Percentiles rank a stretch among this genome's conserved stretches.
These are phyloP conservation scores for Viola odorata DNA, from an alignment of 345 rosid species.

Conservation along the genomic window DNA sequence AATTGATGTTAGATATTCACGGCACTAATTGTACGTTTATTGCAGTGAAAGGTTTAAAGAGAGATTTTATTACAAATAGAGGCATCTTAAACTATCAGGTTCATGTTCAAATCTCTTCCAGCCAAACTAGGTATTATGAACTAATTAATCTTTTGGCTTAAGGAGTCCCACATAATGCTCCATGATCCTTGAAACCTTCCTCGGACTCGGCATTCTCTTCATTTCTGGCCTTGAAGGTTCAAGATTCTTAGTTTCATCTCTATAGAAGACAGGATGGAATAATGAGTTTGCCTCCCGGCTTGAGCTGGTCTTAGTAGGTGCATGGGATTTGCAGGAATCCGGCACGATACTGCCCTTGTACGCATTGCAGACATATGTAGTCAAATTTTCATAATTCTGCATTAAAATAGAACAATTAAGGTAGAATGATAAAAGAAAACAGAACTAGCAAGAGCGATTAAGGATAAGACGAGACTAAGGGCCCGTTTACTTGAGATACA, in stretches of 20 bases:
- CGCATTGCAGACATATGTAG: conserved; percentile 30
- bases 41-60: too few relatives aligned
- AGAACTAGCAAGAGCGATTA: neutral
- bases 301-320: conserved; percentile 1
- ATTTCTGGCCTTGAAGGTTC: neutral
- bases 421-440: too few relatives aligned
- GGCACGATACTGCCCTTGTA: conserved; percentile 29
- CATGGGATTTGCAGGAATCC: conserved; percentile 18
- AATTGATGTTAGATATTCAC: too few relatives aligned
- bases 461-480: neutral
- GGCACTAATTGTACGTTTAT: too few relatives aligned
- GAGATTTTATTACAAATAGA: too few relatives aligned
- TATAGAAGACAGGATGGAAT: conserved; percentile 9
- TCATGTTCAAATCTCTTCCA: too few relatives aligned
- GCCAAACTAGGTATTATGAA: too few relatives aligned
- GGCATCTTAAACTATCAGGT: too few relatives aligned
- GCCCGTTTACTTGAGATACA: too few relatives aligned
- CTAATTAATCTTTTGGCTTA: too few relatives aligned
- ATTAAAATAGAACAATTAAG: neutral
- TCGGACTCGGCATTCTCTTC: conserved; percentile 5
- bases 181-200: neutral
- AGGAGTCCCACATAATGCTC: neutral
- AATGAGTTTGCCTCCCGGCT: neutral
- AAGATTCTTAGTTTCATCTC: neutral
- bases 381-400: conserved; percentile 37